These are phyloP conservation scores for Hypoxylon sp. DNA, from an alignment of 2,329 filamentous ascomycete species.

Conservation along the genomic window DNA sequence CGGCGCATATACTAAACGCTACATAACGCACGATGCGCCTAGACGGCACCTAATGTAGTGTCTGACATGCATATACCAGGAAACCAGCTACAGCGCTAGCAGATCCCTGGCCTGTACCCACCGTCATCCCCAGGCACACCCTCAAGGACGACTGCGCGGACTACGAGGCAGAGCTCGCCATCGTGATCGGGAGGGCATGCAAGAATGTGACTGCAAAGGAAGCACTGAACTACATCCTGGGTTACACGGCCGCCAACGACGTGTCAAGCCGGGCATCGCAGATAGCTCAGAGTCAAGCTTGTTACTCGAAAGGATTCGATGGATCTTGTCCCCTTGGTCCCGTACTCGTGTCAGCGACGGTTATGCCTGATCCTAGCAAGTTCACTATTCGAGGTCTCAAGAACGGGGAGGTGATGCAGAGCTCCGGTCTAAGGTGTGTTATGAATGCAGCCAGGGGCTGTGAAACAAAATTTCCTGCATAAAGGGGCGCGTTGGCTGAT, in stretches of 20 bases:
- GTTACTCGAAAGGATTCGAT: conserved; percentile 73
- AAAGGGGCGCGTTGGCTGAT: conserved; percentile 11
- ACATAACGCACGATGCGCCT: conserved; percentile 27
- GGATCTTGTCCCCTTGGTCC: conserved; percentile 69
- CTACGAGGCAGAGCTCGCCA: conserved; percentile 72
- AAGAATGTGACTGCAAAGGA: conserved; percentile 70
- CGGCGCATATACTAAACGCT: conserved; percentile 13
- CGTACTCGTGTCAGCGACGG: conserved; percentile 62
- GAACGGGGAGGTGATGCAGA: conserved; percentile 68
- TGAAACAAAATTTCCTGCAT: conserved; percentile 39
- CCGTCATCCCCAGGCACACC: conserved; percentile 68
- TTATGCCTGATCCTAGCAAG: conserved; percentile 60
- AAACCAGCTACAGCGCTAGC: conserved; percentile 70
- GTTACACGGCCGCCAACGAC: conserved; percentile 76
- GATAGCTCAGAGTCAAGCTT: conserved; percentile 69
- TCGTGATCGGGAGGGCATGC: conserved; percentile 67
- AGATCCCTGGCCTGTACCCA: conserved; percentile 68
- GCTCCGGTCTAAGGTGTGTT: conserved; percentile 54
- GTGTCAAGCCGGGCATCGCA: conserved; percentile 72
- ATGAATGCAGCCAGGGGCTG: conserved; percentile 2
- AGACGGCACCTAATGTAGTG: conserved; percentile 19
- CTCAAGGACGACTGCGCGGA: conserved; percentile 69
- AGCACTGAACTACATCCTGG: conserved; percentile 73
- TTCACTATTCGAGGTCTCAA: conserved; percentile 62
- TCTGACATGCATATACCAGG: conserved; percentile 47